A percentile compares a stretch with the other conserved stretches of the same genome.
phyloP scores from a whole-genome alignment of 139 green algal genomes.

The Chlorella sp. region DNA sequence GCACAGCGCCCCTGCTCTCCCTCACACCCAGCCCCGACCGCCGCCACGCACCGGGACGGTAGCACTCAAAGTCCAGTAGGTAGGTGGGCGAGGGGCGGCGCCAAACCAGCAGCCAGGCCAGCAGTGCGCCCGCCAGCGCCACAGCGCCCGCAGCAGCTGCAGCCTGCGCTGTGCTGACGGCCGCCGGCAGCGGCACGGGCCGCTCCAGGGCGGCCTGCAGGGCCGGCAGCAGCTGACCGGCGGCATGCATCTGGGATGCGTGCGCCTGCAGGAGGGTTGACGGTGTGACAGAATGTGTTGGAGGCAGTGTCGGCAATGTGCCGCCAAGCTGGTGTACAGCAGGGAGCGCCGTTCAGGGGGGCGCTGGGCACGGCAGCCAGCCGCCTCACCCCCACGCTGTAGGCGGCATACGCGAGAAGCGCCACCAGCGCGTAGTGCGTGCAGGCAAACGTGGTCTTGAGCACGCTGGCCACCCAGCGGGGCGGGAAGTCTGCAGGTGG shows the following conservation, averaged over 20 bases:
- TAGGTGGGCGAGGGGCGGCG: slow-evolving; percentile 52
- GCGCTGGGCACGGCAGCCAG: too few relatives aligned
- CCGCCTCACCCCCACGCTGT: not conserved
- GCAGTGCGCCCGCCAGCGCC: not conserved
- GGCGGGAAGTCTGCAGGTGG: slow-evolving; percentile 9
- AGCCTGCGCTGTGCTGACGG: too few relatives aligned
- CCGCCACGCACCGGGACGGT: slow-evolving; percentile 52
- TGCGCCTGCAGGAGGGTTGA: too few relatives aligned
- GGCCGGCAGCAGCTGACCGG: not conserved
- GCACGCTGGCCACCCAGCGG: not conserved
- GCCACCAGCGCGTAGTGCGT: not conserved
- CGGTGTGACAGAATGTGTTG: too few relatives aligned
- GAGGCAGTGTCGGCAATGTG: too few relatives aligned
- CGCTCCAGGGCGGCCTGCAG: not conserved
- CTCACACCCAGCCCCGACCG: not conserved
- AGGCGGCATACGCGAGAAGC: not conserved
- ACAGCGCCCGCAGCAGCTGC: not conserved
- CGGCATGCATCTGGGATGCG: not conserved
- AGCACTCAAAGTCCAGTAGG: slow-evolving; percentile 86
- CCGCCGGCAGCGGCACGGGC: not conserved
- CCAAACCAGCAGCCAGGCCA: not conserved
- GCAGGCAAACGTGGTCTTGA: not conserved
- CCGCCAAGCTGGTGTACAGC: too few relatives aligned
- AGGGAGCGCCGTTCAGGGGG: too few relatives aligned
- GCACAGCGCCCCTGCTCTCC: not conserved